phyloP scores from a whole-genome alignment of 1,139 yeast species.

The Diutina catenulata region DNA sequence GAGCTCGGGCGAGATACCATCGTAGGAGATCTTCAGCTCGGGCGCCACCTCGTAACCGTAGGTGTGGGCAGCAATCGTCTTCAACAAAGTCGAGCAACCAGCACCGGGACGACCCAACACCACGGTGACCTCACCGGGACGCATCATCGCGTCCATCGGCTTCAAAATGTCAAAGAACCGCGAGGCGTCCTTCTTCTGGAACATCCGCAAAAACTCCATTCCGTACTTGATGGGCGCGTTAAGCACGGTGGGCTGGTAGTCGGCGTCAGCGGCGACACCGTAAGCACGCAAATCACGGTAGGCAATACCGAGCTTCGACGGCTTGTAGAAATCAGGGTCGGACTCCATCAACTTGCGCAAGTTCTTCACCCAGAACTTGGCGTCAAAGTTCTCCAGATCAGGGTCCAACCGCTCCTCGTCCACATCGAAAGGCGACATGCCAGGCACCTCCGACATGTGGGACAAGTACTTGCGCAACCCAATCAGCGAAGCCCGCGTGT shows the following conservation, averaged over 20 bases:
- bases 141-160: conserved; percentile 20
- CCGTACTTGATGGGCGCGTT: conserved; percentile 25
- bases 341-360: conserved; percentile 41
- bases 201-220: not conserved
- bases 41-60: conserved; percentile 25
- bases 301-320: conserved; percentile 53
- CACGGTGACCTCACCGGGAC: conserved; percentile 25
- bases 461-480: conserved; percentile 24
- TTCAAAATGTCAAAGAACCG: conserved; percentile 18
- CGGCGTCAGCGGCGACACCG: conserved; percentile 70
- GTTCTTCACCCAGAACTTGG: conserved; percentile 66
- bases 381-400: conserved; percentile 40
- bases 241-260: conserved; percentile 62
- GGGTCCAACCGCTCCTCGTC: conserved; percentile 17
- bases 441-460: conserved; percentile 44
- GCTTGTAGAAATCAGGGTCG: conserved; percentile 57
- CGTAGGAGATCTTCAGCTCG: conserved; percentile 37
- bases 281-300: conserved; percentile 59
- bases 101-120: conserved; percentile 28
- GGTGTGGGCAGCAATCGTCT: conserved; percentile 23
- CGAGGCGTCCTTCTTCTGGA: conserved; percentile 4
- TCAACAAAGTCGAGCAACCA: conserved; percentile 24
- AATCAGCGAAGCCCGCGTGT: conserved; percentile 2
- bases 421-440: conserved; percentile 23
- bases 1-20: conserved; percentile 37